These are phyloP conservation scores for Fusarium guadeloupense DNA, from an alignment of 2,329 filamentous ascomycete species.

Conservation along the genomic window DNA sequence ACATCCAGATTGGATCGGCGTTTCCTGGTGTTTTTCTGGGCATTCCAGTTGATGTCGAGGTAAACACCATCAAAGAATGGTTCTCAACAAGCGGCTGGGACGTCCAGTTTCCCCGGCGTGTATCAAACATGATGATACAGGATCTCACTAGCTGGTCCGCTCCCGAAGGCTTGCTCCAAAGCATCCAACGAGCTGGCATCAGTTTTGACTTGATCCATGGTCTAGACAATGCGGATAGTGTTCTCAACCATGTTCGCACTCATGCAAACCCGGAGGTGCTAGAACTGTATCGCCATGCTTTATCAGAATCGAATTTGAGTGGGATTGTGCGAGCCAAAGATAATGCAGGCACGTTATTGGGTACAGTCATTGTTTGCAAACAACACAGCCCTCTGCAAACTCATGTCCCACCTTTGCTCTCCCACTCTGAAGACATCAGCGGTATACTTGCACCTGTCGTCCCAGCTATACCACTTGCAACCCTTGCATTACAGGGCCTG, in stretches of 20 bases:
- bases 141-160: constrained; percentile 78
- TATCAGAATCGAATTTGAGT: constrained; percentile 75
- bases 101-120: constrained; percentile 64
- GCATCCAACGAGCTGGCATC: constrained; percentile 75
- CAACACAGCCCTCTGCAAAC: constrained; percentile 73
- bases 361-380: constrained; percentile 82
- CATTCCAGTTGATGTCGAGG: constrained; percentile 69
- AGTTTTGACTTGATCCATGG: constrained; percentile 87
- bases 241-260: constrained; percentile 78
- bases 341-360: constrained; percentile 72
- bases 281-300: constrained; percentile 80
- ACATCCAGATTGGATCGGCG: constrained; percentile 81
- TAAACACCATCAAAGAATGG: constrained; percentile 71
- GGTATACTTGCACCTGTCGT: constrained; percentile 85
- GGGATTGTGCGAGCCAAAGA: constrained; percentile 86
- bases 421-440: constrained; percentile 68
- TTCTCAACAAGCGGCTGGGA: constrained; percentile 94
- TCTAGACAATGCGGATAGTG: constrained; percentile 76
- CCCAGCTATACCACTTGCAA: constrained; percentile 72
- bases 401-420: constrained; percentile 74
- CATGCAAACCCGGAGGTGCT: constrained; percentile 80
- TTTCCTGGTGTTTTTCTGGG: constrained; percentile 89
- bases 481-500: constrained; percentile 77
- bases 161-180: constrained; percentile 79
- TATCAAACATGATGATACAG: constrained; percentile 75